Evolutionary conservation across 2,329 filamentous ascomycete species (phyloP).

Genomic region (Didymella keratinophila): DNA sequence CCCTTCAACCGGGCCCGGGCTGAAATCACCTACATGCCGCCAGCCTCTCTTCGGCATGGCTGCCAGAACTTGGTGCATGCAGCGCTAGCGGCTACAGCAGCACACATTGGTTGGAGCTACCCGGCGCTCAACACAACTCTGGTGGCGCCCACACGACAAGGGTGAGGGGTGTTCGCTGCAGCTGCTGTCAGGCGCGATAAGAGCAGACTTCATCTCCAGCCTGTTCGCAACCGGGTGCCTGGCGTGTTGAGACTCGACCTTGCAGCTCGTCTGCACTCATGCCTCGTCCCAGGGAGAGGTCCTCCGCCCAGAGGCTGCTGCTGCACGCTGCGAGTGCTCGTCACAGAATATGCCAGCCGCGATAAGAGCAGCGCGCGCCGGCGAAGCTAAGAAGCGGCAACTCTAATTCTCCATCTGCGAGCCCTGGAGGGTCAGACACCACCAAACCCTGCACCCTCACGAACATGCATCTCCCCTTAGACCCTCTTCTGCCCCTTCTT

Average conservation of each 20-base stretch:
- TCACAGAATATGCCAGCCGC: constrained; percentile 17
- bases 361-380: constrained; percentile 18
- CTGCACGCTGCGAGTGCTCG: constrained; percentile 8
- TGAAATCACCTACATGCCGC: constrained; percentile 11
- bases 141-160: constrained; percentile 13
- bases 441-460: constrained; percentile 8
- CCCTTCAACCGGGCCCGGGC: constrained; percentile 9
- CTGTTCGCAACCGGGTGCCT: constrained; percentile 13
- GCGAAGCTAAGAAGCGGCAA: constrained; percentile 6
- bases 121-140: constrained; percentile 20
- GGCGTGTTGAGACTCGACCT: constrained; percentile 12
- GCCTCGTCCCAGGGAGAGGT: not conserved
- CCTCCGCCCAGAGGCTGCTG: not conserved
- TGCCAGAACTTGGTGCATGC: constrained; percentile 13
- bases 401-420: constrained; percentile 14
- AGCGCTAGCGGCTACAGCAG: constrained; percentile 2
- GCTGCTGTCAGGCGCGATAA: constrained; percentile 8
- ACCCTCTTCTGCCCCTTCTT: constrained; percentile 2
- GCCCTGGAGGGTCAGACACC: not conserved
- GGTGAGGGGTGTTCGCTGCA: not conserved
- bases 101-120: constrained; percentile 13
- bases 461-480: constrained; percentile 4
- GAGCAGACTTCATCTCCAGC: not conserved
- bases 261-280: constrained; percentile 2
- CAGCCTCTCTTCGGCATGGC: constrained; percentile 13